Base-by-base conservation (phyloP, 2,329 filamentous ascomycete genomes). In the Sporothrix dimorphospora region DNA sequence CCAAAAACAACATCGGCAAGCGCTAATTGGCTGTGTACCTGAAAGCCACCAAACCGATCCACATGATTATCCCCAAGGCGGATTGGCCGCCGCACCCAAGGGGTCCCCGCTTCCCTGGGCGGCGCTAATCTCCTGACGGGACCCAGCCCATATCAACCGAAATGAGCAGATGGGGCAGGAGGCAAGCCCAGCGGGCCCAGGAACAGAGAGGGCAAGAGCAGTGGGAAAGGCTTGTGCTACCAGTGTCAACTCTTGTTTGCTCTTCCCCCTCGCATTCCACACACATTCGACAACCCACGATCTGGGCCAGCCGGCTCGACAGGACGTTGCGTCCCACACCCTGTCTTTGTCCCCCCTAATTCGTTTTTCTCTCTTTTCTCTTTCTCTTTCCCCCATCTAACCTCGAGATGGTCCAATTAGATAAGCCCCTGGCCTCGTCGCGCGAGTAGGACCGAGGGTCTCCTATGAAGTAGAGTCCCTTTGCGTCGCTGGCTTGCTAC, bases 71-170 rank as follows among this genome's bases (percentile, higher is more conserved):
- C 51, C 63, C 70, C 27, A 53, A 69, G 45, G 34, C 34, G 68
- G 72, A 66, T 63, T 72, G 71, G 73, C 16, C 68, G 69, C 69
- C 71, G 63, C 67, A 42, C 12, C 70, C 53, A 55, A 55, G 21
- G 9, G 30, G 55, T 40, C 30, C 49, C 71, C 70, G 47, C 47
- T 61, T 55, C 27, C 63, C 5, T 69, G 66, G 40, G 47, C 71
- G 57, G 74, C 74, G 74, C 74, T 74, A 73, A 75, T 75, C 69
- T 72, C 72, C 71, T 72, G 70, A 70, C 59, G 69, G 72, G 69
- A 40, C 53, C 69, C 63, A 63, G 57, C 59, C 59, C 45, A 72
- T 59, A 72, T 72, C 67, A 72, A 71, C 74, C 74, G 74, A 75
- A 73, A 75, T 75, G 74, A 75, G 73, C 55, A 73, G 24, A 72